Percentiles rank a stretch among this genome's conserved stretches.
Evolutionary conservation across 2,329 filamentous ascomycete species (phyloP).

Genomic region (Cyclaneusma minus): DNA sequence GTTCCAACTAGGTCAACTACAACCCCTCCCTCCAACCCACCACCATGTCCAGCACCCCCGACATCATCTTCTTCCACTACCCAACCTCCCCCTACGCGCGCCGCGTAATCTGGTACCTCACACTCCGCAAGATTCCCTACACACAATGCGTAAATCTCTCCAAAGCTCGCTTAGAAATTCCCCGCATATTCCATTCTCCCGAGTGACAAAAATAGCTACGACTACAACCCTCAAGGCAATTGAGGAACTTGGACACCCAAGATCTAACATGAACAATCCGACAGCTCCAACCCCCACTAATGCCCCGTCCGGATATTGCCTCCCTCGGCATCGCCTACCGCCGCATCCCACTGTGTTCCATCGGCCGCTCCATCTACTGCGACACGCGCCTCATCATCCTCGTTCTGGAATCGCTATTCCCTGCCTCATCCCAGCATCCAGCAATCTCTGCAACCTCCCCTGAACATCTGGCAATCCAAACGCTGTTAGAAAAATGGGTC

Average conservation of each 20-base stretch:
- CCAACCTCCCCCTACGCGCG: slow-evolving; percentile 47
- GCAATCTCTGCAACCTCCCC: slow-evolving; percentile 19
- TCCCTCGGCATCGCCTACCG: slow-evolving; percentile 49
- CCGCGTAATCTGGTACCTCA: slow-evolving; percentile 51
- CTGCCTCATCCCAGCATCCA: slow-evolving; percentile 21
- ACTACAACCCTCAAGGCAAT: too few relatives aligned
- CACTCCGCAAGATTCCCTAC: slow-evolving; percentile 48
- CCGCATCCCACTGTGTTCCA: slow-evolving; percentile 51
- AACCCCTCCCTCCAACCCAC: slow-evolving; percentile 3
- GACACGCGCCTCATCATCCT: slow-evolving; percentile 54
- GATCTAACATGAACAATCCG: slow-evolving; percentile 1
- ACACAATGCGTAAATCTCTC: slow-evolving; percentile 44
- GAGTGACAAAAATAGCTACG: too few relatives aligned
- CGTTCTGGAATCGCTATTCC: slow-evolving; percentile 44
- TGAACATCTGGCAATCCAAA: slow-evolving; percentile 30
- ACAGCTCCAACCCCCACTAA: slow-evolving; percentile 46
- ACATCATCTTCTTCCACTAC: slow-evolving; percentile 54
- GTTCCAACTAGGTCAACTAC: too few relatives aligned
- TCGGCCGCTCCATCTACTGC: slow-evolving; percentile 52
- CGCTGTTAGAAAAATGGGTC: slow-evolving; percentile 38
- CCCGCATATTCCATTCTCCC: slow-evolving; percentile 2
- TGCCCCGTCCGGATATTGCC: slow-evolving; percentile 50
- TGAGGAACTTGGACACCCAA: not conserved
- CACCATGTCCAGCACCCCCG: slow-evolving; percentile 19
- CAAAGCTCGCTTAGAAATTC: not conserved